phyloP scores from a whole-genome alignment of 1,139 yeast species.

The Suhomyces chickasaworum region DNA sequence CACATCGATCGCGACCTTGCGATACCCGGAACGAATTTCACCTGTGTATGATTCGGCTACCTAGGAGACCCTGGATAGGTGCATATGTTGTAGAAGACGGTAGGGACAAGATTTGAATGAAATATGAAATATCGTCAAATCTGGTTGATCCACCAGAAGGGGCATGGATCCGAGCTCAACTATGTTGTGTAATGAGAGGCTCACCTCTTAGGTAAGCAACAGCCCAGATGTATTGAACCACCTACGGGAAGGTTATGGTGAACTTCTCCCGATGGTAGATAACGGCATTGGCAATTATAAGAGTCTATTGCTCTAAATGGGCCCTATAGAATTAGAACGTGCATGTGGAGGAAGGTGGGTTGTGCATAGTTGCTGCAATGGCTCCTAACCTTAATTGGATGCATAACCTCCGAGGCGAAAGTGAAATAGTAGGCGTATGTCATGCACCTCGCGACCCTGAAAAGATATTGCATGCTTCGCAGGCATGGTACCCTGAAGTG shows the following conservation, averaged over 20 bases:
- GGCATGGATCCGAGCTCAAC: too few species aligned
- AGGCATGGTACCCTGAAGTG: not conserved
- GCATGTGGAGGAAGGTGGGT: slow-evolving; percentile 4
- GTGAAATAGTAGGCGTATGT: not conserved
- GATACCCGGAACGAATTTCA: not conserved
- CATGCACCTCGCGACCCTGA: not conserved
- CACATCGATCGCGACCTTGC: slow-evolving; percentile 2
- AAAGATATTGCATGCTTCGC: not conserved
- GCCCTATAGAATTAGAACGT: not conserved
- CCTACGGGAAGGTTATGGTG: not conserved
- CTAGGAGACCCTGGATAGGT: not conserved
- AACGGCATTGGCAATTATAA: not conserved
- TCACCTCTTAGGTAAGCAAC: not conserved
- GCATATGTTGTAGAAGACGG: not conserved
- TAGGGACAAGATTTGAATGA: too few species aligned
- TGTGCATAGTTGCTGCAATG: too few species aligned
- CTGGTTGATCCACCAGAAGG: not conserved
- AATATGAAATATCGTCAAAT: not conserved
- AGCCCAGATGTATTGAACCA: not conserved
- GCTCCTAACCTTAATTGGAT: not conserved
- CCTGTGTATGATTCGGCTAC: not conserved
- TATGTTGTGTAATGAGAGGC: too few species aligned
- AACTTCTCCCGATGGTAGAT: not conserved
- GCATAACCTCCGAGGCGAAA: slow-evolving; percentile 1
- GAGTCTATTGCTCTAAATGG: not conserved